phyloP scores from a whole-genome alignment of 495 filamentous ascomycete genomes.

The Rhypophila decipiens region DNA sequence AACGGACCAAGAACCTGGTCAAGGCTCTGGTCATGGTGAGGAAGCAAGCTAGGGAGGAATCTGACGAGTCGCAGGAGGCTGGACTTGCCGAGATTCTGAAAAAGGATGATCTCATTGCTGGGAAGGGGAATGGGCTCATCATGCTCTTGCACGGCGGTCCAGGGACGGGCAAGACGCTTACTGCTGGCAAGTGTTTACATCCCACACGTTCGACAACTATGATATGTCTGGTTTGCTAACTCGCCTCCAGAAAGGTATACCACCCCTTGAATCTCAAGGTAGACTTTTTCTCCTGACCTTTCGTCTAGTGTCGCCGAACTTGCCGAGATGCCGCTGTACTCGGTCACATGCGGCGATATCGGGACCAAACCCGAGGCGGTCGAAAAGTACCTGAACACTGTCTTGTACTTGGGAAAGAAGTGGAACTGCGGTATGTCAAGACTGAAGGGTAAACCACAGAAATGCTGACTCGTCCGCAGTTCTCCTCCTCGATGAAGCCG shows the following conservation, averaged over 20 bases:
- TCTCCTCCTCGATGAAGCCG: no score
- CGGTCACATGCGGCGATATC: constrained; percentile 47
- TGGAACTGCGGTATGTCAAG: constrained; percentile 35
- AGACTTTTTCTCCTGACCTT: constrained; percentile 1
- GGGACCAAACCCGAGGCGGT: constrained; percentile 39
- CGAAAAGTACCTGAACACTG: constrained; percentile 39
- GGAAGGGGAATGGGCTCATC: constrained; percentile 48
- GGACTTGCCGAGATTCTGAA: not conserved
- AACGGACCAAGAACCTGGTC: constrained; percentile 42
- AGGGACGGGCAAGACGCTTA: constrained; percentile 49
- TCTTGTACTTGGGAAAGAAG: constrained; percentile 38
- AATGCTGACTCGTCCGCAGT: no score
- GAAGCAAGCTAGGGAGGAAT: constrained; percentile 10
- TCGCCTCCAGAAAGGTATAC: no score
- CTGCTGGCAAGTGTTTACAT: no score
- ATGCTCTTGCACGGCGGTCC: constrained; percentile 46
- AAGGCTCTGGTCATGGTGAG: constrained; percentile 32
- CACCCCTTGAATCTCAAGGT: constrained; percentile 5
- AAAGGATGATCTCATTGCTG: constrained; percentile 34
- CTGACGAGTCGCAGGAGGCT: no score
- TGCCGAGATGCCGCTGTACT: constrained; percentile 42
- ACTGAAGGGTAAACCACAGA: no score
- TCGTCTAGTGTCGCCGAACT: constrained; percentile 34
- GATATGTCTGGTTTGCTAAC: no score
- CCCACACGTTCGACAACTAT: no score